Evolutionary conservation across 257 asterid species (phyloP), one percentile per base, ranked within the genome.

Genomic region (Prunella vulgaris): DNA sequence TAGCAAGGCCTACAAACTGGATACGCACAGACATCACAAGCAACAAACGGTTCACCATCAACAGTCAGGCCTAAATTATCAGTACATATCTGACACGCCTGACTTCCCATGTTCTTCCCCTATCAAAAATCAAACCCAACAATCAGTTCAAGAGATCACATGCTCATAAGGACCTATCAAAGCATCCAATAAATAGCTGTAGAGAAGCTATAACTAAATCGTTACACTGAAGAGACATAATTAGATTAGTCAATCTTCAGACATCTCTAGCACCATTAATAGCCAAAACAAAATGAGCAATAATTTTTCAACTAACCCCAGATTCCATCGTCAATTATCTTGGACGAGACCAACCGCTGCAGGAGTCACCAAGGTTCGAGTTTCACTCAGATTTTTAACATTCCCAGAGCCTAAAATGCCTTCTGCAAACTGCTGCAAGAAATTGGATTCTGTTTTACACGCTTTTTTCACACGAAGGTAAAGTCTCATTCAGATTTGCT

Each of bases 1-100:
- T 91, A 91, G 77, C 97, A 91, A 9, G 97, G 87, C 77, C 96
- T 79, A 80, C 97, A 91, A 22, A 88, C 96, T 0, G 97, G 97
- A 76, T 85, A 89, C 32, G 95, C 82, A 72, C 97, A 91, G 77
- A 87, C 88, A 80, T 84, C 68, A 53, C 97, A 91, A 60, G 97
- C 97, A 74, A 83, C 90, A 87, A 91, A 91, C 40, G 87, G 80
- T 66, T 87, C 97, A 38, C 95, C 95, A 69, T 76, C 86, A 37
- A 72, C 86, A 71, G 86, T 85, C 35, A 76, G 54, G n/a, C 97
- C 97, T 69, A 91, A 89, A 74, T 68, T 78, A 73, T 91, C 97
- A 58, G 93, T 85, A 66, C 97, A 91, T 73, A 91, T 88, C 91
- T 88, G 96, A 82, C 97, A 91, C 52, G 82, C 87, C 76, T 91